Evolutionary conservation across 2,329 filamentous ascomycete genomes (phyloP).

Genomic region (Botryotinia convoluta): DNA sequence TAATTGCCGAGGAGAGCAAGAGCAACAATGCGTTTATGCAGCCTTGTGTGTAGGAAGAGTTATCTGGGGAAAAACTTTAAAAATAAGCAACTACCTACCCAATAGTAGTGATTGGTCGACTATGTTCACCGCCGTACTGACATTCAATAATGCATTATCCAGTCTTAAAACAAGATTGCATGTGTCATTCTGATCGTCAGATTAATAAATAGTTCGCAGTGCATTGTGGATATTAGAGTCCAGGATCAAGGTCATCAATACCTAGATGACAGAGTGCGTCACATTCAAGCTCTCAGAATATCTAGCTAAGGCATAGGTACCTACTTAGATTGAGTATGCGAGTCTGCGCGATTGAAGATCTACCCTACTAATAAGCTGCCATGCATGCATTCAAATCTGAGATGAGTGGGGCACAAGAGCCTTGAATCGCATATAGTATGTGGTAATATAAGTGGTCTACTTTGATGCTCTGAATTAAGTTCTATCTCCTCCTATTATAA

Average conservation of each 20-base stretch:
- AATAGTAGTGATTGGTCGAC: not conserved
- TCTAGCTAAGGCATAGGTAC: not conserved
- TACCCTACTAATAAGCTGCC: not conserved
- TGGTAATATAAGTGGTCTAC: not conserved
- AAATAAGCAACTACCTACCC: not conserved
- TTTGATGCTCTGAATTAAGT: slow-evolving; percentile 17
- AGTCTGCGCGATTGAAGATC: not conserved
- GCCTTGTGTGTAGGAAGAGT: not conserved
- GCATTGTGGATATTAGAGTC: not conserved
- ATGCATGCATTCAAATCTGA: slow-evolving; percentile 7
- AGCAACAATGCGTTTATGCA: slow-evolving; percentile 4
- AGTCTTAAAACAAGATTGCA: not conserved
- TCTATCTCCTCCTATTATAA: slow-evolving; percentile 22
- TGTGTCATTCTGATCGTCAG: slow-evolving; percentile 3
- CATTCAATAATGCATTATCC: not conserved
- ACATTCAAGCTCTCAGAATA: not conserved
- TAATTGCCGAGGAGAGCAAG: slow-evolving; percentile 8
- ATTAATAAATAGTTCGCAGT: not conserved
- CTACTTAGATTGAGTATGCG: not conserved
- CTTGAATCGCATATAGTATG: not conserved
- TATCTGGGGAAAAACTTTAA: not conserved
- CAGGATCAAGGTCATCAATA: not conserved
- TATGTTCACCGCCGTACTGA: not conserved
- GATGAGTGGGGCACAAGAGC: slow-evolving; percentile 1
- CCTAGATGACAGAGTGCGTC: not conserved